Conservation (phyloP, 2,329 filamentous ascomycete genomes). For the Thelonectria discophora region DNA sequence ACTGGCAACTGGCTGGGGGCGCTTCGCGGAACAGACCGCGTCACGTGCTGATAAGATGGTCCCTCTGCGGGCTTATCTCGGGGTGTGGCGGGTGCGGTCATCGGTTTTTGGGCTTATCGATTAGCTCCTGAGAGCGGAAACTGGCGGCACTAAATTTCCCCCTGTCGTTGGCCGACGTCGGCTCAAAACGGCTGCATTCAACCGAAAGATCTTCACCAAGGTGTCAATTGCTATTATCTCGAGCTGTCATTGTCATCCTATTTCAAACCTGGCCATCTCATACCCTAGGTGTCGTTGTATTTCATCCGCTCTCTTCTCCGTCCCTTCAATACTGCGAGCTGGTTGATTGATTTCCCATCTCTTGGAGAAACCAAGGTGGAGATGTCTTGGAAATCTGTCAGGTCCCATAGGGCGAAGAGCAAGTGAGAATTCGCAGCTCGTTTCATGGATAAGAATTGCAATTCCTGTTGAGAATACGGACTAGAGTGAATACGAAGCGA, state of each 20-base stretch:
- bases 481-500: too few species aligned
- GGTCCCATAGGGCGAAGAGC: slow-evolving; percentile 35
- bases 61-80: slow-evolving; percentile 32
- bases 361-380: slow-evolving; percentile 17
- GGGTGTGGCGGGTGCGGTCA: slow-evolving; percentile 20
- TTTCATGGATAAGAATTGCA: not conserved
- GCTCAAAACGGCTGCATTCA: slow-evolving; percentile 7
- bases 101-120: not conserved
- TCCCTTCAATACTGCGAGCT: too few species aligned
- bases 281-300: not conserved
- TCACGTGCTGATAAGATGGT: slow-evolving; percentile 49
- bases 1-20: slow-evolving; percentile 30
- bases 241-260: not conserved
- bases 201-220: not conserved
- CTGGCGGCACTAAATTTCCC: slow-evolving; percentile 26
- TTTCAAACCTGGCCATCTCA: not conserved
- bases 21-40: slow-evolving; percentile 41
- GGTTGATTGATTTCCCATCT: not conserved
- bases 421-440: slow-evolving; percentile 8
- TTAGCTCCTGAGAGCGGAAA: slow-evolving; percentile 19
- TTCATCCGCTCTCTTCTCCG: not conserved
- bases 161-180: slow-evolving; percentile 31
- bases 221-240: not conserved
- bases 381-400: slow-evolving; percentile 32
- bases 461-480: too few species aligned